Percentiles rank a stretch among this genome's conserved stretches.
These are phyloP conservation scores for Penicillium crystallinum DNA, from an alignment of 495 filamentous ascomycete genomes.

Conservation along the genomic window DNA sequence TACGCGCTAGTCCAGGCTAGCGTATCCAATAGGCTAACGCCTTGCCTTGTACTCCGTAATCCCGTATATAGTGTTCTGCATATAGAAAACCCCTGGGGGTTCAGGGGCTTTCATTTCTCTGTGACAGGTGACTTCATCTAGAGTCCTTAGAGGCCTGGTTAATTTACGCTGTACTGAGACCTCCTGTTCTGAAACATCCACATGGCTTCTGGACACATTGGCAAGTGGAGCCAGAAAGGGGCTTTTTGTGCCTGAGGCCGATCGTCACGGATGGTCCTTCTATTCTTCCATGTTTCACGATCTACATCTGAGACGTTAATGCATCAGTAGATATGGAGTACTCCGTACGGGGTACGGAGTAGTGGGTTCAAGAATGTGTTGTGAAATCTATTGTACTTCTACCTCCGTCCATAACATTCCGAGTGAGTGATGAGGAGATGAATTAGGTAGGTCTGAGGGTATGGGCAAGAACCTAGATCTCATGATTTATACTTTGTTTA, in stretches of 20 bases:
- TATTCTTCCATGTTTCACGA: background rate
- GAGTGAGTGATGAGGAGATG: background rate
- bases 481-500: background rate
- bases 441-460: background rate
- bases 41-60: background rate
- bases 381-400: no score
- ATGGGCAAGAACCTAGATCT: background rate
- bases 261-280: no score
- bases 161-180: background rate
- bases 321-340: no score
- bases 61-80: constrained; percentile 8
- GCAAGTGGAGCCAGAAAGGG: background rate
- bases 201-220: background rate
- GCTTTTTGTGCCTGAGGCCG: background rate
- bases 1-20: constrained; percentile 23
- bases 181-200: background rate
- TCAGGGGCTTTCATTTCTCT: constrained; percentile 10
- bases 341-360: no score
- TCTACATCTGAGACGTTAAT: no score
- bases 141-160: background rate
- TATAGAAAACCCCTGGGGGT: background rate
- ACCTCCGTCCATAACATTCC: no score
- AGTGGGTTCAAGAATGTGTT: no score
- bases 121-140: background rate
- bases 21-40: constrained; percentile 18